A percentile compares a stretch with the other conserved stretches of the same genome.
Conservation (phyloP, 2,329 filamentous ascomycete genomes). For the Apiospora sp. region DNA sequence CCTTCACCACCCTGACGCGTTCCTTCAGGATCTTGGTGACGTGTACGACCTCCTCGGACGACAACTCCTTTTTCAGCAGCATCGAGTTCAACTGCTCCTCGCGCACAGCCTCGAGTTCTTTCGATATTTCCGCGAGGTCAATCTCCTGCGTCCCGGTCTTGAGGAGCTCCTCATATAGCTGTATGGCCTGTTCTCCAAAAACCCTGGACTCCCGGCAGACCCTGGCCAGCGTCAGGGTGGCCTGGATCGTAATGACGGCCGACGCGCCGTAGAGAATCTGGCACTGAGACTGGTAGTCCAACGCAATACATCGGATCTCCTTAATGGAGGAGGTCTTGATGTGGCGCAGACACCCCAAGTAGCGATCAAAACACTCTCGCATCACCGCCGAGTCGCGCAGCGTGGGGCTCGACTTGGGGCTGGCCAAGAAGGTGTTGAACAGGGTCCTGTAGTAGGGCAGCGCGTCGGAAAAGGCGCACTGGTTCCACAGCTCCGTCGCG, state of each 20-base stretch:
- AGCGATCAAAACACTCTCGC: constrained; percentile 43
- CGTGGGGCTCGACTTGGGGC: constrained; percentile 42
- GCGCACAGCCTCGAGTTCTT: constrained; percentile 46
- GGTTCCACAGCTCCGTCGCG: constrained; percentile 47
- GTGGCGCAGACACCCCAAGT: constrained; percentile 45
- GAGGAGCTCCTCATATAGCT: constrained; percentile 47
- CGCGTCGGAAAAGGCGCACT: constrained; percentile 47
- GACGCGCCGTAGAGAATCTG: constrained; percentile 44
- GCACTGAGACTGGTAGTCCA: constrained; percentile 44
- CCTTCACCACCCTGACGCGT: constrained; percentile 40
- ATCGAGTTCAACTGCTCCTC: constrained; percentile 43
- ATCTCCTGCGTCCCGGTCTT: constrained; percentile 42
- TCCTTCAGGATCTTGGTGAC: constrained; percentile 42
- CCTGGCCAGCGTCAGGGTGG: constrained; percentile 45
- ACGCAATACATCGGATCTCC: constrained; percentile 43
- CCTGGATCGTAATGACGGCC: constrained; percentile 46
- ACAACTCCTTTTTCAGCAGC: constrained; percentile 31
- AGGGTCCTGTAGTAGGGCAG: constrained; percentile 44
- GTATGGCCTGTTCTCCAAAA: constrained; percentile 45
- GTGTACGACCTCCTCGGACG: constrained; percentile 40
- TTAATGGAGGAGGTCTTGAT: constrained; percentile 41
- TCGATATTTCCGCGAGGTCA: constrained; percentile 44
- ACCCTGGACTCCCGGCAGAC: constrained; percentile 48
- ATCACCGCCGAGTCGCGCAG: constrained; percentile 41
- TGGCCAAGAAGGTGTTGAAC: constrained; percentile 47